Evolutionary conservation across 129 eudicot genomes (phyloP), one percentile per base, ranked within the genome.

Genomic region (Arctium lappa): DNA sequence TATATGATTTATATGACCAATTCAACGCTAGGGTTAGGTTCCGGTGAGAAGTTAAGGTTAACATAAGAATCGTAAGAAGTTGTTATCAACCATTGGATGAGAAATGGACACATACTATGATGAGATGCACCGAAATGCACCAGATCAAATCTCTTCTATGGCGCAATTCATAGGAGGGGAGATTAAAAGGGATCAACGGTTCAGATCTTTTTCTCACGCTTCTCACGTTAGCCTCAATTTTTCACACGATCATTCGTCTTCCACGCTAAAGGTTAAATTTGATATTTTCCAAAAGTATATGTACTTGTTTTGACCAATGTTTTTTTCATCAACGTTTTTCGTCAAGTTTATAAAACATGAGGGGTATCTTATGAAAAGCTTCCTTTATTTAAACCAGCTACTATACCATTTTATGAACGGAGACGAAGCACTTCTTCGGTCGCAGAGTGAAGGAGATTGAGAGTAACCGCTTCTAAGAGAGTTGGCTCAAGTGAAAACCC

Each of bases 341-440:
- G 22, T 39, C 71, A 30, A 37, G 22, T 9, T 27, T 6, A 48
- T 29, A 69, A 77, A 83, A 69, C 78, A 62, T 8, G 22, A 77
- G 40, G 77, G 82, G 77, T 18, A 7, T 60, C 5, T 83, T 15
- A 40, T 39, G 78, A 36, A 83, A 83, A 39, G 6, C 9, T 66
- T 34, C 12, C 50, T 60, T 38, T 70, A 83, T 83, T 33, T 71
- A 83, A 70, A 70, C 86, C 73, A 77, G 46, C 69, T 8, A 4
- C 68, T 16, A 60, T 60, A 60, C n/a, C 79, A 77, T 15, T 77
- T 8, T 77, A 68, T 77, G 63, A 80, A 77, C 68, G 66, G 79
- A 68, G 69, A 65, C 18, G 85, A 75, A 77, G 40, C 74, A 77
- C 66, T 77, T 78, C 16, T 38, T 77, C 69, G 65, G 38, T 69